Evolutionary conservation across 768 basidiomycete species (phyloP).

Genomic region (Melanogaster broomeanus): DNA sequence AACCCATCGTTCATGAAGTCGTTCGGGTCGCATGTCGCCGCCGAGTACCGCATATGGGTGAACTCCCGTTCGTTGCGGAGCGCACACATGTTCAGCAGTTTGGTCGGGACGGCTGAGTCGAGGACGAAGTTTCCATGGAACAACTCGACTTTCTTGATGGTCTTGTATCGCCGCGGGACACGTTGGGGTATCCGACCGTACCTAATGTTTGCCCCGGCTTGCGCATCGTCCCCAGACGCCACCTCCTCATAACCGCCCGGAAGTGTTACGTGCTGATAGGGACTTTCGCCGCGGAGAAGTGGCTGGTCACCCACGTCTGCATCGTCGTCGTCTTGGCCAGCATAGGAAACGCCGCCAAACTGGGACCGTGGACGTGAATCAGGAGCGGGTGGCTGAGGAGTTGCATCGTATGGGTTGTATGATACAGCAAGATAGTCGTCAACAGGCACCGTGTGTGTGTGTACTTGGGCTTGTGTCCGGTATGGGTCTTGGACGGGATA

Average conservation of each 20-base stretch:
- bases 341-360: constrained; percentile 33
- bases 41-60: constrained; percentile 94
- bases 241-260: constrained; percentile 45
- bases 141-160: constrained; percentile 89
- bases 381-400: constrained; percentile 16
- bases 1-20: constrained; percentile 83
- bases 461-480: constrained; percentile 18
- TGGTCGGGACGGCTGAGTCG: constrained; percentile 89
- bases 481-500: constrained; percentile 26
- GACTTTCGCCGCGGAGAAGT: constrained; percentile 49
- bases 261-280: constrained; percentile 36
- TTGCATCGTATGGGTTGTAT: constrained; percentile 23
- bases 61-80: constrained; percentile 83
- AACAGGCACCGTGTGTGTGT: constrained; percentile 19
- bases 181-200: constrained; percentile 92
- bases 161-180: constrained; percentile 88
- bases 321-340: constrained; percentile 43
- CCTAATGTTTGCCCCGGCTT: constrained; percentile 61
- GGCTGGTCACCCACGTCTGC: constrained; percentile 69
- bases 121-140: constrained; percentile 94
- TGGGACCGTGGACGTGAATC: constrained; percentile 28
- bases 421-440: constrained; percentile 14
- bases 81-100: constrained; percentile 82
- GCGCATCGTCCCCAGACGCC: constrained; percentile 32
- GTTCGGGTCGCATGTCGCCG: constrained; percentile 95